Evolutionary conservation across 768 basidiomycete species (phyloP).

Genomic region (Termitomyces heimii): DNA sequence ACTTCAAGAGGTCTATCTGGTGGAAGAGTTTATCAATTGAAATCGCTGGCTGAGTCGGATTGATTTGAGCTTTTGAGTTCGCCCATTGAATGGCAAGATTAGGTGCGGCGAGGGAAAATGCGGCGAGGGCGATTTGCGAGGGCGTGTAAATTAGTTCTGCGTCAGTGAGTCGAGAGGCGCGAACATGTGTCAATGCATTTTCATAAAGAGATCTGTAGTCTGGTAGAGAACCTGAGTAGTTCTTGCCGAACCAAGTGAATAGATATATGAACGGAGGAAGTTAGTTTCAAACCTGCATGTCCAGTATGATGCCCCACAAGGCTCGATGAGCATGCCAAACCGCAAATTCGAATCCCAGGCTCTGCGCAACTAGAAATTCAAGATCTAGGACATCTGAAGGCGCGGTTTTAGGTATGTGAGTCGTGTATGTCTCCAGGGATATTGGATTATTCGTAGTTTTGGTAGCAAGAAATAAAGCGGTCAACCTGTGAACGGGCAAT

Average conservation of each 20-base stretch:
- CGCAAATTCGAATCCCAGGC: conserved; percentile 89
- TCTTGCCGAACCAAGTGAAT: conserved; percentile 31
- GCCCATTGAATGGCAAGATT: conserved; percentile 59
- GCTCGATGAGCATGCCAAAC: conserved; percentile 90
- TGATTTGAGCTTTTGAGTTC: conserved; percentile 26
- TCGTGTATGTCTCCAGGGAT: conserved; percentile 78
- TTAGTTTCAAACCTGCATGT: conserved; percentile 65
- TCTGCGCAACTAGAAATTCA: conserved; percentile 95
- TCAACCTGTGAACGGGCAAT: conserved; percentile 59
- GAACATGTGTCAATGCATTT: conserved; percentile 57
- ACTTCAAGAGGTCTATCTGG: conserved; percentile 48
- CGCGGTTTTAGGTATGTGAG: conserved; percentile 75
- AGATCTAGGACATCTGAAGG: conserved; percentile 86
- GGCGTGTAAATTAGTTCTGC: conserved; percentile 89
- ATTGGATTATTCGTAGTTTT: conserved; percentile 98
- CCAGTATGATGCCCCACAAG: conserved; percentile 83
- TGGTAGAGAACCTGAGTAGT: conserved; percentile 43
- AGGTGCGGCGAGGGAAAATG: conserved; percentile 61
- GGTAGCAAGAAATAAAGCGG: conserved; percentile 89
- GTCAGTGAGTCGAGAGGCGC: conserved; percentile 83
- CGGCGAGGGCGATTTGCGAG: conserved; percentile 87
- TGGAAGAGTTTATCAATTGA: conserved; percentile 26
- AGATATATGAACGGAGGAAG: background rate
- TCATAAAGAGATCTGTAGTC: conserved; percentile 58
- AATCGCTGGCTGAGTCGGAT: conserved; percentile 10